phyloP scores from a whole-genome alignment of 306 rosid species.

The Prunus padus region DNA sequence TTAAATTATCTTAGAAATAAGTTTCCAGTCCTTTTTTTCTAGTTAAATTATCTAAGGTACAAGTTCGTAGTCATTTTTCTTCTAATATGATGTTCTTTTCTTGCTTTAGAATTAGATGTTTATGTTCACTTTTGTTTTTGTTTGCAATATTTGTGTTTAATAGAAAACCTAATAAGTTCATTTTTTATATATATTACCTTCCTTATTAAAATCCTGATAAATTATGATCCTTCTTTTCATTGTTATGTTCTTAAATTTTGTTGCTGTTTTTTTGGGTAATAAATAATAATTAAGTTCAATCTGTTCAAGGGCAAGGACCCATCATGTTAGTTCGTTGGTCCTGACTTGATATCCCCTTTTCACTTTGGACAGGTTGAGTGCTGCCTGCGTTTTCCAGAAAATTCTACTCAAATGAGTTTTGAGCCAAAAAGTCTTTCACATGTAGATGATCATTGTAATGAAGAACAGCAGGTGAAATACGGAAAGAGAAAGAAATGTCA shows the following conservation, averaged over 20 bases:
- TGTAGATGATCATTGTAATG: slow-evolving; percentile 38
- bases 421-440: slow-evolving; percentile 38
- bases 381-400: slow-evolving; percentile 53
- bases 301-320: neutral
- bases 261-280: neutral
- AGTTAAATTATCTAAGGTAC: neutral
- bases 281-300: neutral
- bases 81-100: neutral
- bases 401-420: slow-evolving; percentile 37
- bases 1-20: neutral
- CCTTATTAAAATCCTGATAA: neutral
- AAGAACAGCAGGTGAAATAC: slow-evolving; percentile 42
- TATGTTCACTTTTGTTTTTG: neutral
- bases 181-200: too few relatives aligned
- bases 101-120: neutral
- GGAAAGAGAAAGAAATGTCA: slow-evolving; percentile 50
- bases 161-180: neutral
- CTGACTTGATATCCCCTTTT: slow-evolving; percentile 12
- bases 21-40: neutral
- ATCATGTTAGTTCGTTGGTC: slow-evolving; percentile 6
- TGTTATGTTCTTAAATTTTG: neutral
- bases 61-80: neutral
- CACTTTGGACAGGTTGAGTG: slow-evolving; percentile 42
- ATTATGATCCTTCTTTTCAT: neutral
- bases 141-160: neutral